phyloP scores from a whole-genome alignment of 306 rosid genomes.

The Gastrolobium villosum region DNA sequence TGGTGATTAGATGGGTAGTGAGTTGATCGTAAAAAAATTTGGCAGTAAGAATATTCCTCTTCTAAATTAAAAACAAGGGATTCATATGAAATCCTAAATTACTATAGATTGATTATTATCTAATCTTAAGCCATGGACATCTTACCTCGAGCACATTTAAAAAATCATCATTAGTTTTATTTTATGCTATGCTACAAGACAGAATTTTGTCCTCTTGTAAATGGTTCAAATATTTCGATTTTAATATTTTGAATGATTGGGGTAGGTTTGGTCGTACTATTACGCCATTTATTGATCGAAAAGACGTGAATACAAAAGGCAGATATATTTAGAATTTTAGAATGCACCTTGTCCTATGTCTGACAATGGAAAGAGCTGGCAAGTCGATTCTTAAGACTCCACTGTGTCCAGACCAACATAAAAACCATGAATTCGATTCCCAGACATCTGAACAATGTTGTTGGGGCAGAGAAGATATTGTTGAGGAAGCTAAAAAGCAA shows the following conservation, averaged over 20 bases:
- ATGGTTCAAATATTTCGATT: not conserved
- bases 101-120: not conserved
- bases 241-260: conserved; percentile 32
- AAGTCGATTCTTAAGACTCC: conserved; percentile 44
- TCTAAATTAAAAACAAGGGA: too few relatives aligned
- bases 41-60: too few relatives aligned
- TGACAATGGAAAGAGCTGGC: conserved; percentile 49
- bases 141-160: not conserved
- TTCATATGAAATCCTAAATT: too few relatives aligned
- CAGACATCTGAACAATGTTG: conserved; percentile 8
- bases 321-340: conserved; percentile 24
- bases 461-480: conserved; percentile 39
- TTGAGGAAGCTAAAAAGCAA: conserved; percentile 61
- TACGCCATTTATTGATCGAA: not conserved
- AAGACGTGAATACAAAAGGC: not conserved
- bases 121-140: not conserved
- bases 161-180: not conserved
- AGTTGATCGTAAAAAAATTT: too few relatives aligned
- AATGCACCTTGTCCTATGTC: not conserved
- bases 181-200: not conserved
- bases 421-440: conserved; percentile 30
- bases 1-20: too few relatives aligned
- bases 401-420: conserved; percentile 34
- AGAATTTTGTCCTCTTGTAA: conserved; percentile 9
- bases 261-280: not conserved